Evolutionary conservation across 768 basidiomycete species (phyloP).

Genomic region (Leccinum sublutescens): DNA sequence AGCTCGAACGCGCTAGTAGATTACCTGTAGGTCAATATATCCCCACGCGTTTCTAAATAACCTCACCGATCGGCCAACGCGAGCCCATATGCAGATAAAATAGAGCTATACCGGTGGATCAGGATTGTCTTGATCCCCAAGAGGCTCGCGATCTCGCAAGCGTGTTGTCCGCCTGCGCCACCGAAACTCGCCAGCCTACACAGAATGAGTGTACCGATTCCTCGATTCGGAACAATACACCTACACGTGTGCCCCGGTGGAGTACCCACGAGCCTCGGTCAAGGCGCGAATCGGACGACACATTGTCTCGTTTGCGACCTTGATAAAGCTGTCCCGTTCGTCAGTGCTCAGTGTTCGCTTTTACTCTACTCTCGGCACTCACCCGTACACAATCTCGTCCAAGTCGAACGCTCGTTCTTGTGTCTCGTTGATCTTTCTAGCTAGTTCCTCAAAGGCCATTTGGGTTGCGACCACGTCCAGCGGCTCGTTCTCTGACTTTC

Average conservation of each 20-base stretch:
- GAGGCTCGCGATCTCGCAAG: conserved; percentile 85
- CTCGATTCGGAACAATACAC: conserved; percentile 7
- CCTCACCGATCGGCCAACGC: conserved; percentile 76
- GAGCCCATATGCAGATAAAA: conserved; percentile 92
- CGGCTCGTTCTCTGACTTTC: conserved; percentile 81
- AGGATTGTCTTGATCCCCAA: conserved; percentile 87
- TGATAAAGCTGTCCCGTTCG: conserved; percentile 68
- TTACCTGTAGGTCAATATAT: neutral
- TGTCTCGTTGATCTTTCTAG: conserved; percentile 66
- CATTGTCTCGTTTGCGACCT: conserved; percentile 97
- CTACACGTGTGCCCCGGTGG: conserved; percentile 71
- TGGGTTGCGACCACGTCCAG: conserved; percentile 74
- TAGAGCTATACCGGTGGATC: conserved; percentile 89
- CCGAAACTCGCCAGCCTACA: conserved; percentile 80
- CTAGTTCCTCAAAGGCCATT: conserved; percentile 64
- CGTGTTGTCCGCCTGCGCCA: conserved; percentile 89
- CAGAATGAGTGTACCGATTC: neutral
- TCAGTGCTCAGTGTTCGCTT: neutral
- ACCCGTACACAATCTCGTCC: conserved; percentile 92
- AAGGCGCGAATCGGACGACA: conserved; percentile 87
- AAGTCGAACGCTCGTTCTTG: conserved; percentile 58
- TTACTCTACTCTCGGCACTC: conserved; percentile 16
- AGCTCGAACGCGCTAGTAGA: conserved; percentile 71
- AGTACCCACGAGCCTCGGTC: conserved; percentile 87
- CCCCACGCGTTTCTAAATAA: neutral